Evolutionary conservation across 331 rosid species (phyloP), one percentile per base, ranked within the genome.

Genomic region (Quercus lobata): DNA sequence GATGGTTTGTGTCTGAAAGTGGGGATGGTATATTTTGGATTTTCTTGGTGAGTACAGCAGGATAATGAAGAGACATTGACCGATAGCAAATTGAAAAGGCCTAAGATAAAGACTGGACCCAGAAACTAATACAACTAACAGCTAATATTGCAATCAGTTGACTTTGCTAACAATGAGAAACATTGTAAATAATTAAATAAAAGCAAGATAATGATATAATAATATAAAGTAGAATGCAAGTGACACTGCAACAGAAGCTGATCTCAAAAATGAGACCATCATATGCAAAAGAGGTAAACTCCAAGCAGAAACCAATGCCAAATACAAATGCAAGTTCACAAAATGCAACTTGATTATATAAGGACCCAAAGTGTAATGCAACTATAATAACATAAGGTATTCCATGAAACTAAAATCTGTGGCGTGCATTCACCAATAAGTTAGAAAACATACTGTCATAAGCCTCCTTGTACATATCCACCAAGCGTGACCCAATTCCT

Each of bases 391-490:
- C 2, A 25, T 12, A 9, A 5, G 9, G 66, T 1, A 14, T 63
- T 19, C 30, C 62, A 14, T 5, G 16, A 2, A 72, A 15, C 24
- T 37, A 73, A 72, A 4, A 46, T 32, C 19, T 7, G 53, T 10
- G 14, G 41, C 1, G 30, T 62, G 65, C 57, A 74, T 56, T 60
- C 77, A 62, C 15, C 21, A 37, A 3, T 60, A 63, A 63, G 72
- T 71, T 35, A 21, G 72, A 78, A 57, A 61, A 87, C 98, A 79
- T 92, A 96, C 99, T 85, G 79, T 96, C 98, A 70, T 91, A 96
- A 74, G 96, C 97, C 85, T 93, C 97, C 81, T 96, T 96, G 91
- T 96, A 96, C 97, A 93, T 90, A 74, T 96, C 97, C 74, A 96
- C 99, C 95, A 96, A 83, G 68, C 99, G 95, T 22, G 97, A 73